Evolutionary conservation across 176 grass and related monocot species (phyloP), one percentile per base, ranked within the genome.

Genomic region (Eragrostis nindensis): DNA sequence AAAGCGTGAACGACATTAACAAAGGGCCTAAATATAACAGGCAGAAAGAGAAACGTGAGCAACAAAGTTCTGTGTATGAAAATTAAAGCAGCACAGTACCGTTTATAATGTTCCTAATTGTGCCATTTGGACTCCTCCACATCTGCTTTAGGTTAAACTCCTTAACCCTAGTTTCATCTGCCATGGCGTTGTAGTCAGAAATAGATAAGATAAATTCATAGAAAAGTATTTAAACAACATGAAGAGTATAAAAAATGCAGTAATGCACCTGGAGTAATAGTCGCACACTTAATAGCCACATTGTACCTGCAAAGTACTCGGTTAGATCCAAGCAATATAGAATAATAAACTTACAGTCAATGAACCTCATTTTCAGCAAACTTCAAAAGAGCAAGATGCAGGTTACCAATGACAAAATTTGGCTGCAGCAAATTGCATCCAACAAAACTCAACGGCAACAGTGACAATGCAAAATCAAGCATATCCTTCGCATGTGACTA

Each of bases 281-380:
- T 98, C 26, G 95, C 95, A 86, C 95, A 98, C 77, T 98, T 98
- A 83, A 98, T 92, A 79, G 95, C 95, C 77, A 98, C 95, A 91
- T 98, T 94, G 68, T 95, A 91, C 87, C 95, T 98, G 67, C 68
- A 94, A 38, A 77, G 62, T 36, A 85, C 57, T 61, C 41, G 38
- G 61, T 75, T 73, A 82, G 59, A 44, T 8, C 19, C 41, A 62
- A 59, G 66, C 25, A 62, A 77, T 67, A 67, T 50, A 73, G 39
- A 43, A 73, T 32, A 73, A 18, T 3, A 72, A 70, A 55, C 15
- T 54, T 40, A 64, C 4, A 56, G 27, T 57, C 17, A 25, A 66
- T 30, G 13, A 3, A 29, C 6, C 49, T 64, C 45, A 29, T 12
- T 75, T 22, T 78, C 40, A 72, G 54, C 13, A 18, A 82, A 45